Percentiles rank a stretch among this genome's conserved stretches.
These are phyloP conservation scores for Rhizopus arrhizus DNA, from an alignment of 371 early-diverging fungal genomes.

Conservation along the genomic window DNA sequence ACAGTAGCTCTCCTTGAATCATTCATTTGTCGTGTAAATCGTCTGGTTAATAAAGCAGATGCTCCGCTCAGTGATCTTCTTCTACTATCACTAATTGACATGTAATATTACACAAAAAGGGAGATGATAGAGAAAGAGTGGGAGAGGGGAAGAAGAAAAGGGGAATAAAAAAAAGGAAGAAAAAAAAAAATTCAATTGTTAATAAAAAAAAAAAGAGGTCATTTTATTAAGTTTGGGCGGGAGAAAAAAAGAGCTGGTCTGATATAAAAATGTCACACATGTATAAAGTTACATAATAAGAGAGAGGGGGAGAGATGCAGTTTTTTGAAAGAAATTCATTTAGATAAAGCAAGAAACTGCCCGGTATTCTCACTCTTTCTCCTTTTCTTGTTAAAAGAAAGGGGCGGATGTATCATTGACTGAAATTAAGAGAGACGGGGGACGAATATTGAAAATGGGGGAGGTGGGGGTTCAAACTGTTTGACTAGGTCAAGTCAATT, in stretches of 20 bases:
- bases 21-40: conserved; percentile 16
- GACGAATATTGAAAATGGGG: too few species aligned
- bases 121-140: background rate
- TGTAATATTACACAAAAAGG: background rate
- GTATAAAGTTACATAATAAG: background rate
- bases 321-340: background rate
- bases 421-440: too few species aligned
- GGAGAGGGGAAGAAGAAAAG: conserved; percentile 8
- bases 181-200: background rate
- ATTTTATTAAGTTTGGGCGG: background rate
- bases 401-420: too few species aligned
- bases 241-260: background rate
- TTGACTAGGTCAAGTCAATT: too few species aligned
- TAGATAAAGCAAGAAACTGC: background rate
- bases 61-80: conserved; percentile 22
- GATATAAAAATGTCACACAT: background rate
- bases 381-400: background rate
- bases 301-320: background rate
- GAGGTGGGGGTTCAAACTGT: too few species aligned
- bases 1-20: conserved; percentile 13
- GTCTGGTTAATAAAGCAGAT: conserved; percentile 14
- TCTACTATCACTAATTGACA: conserved; percentile 4
- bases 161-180: conserved; percentile 2
- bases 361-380: background rate
- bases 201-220: background rate